Conservation (phyloP, 2,329 filamentous ascomycete species). For the Parascedosporium putredinis region DNA sequence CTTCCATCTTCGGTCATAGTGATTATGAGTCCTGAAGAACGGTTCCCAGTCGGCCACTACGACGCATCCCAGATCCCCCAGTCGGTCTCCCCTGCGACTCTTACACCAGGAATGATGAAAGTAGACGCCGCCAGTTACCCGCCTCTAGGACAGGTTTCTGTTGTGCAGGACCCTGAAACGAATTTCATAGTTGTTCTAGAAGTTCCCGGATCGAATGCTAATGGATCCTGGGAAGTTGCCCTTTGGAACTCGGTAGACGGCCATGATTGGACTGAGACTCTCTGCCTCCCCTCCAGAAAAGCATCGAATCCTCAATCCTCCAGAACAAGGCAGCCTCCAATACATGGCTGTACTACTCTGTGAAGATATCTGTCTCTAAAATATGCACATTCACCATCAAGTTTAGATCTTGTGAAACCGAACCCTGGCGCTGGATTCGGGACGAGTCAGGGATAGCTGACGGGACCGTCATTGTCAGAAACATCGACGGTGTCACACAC, state of each 20-base stretch:
- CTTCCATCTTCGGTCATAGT: too few relatives aligned
- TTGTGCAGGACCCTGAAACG: constrained; percentile 37
- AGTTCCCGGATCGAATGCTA: constrained; percentile 41
- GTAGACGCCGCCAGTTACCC: constrained; percentile 40
- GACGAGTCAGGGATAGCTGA: constrained; percentile 54
- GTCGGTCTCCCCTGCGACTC: neutral
- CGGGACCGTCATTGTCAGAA: constrained; percentile 46
- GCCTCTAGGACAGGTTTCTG: constrained; percentile 64
- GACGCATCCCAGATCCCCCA: neutral
- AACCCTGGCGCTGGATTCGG: constrained; percentile 61
- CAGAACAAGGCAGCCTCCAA: neutral
- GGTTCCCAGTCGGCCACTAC: neutral
- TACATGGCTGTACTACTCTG: neutral
- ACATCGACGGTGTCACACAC: constrained; percentile 17
- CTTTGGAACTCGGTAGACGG: constrained; percentile 61
- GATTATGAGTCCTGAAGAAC: neutral
- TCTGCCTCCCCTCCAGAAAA: constrained; percentile 13
- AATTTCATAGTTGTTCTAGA: constrained; percentile 62
- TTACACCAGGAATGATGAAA: neutral
- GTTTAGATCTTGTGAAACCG: constrained; percentile 42
- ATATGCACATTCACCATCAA: constrained; percentile 53
- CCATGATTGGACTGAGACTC: constrained; percentile 42
- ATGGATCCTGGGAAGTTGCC: constrained; percentile 58
- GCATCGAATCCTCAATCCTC: constrained; percentile 31
- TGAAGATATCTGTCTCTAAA: neutral